These are phyloP conservation scores for Globisporangium acanthophoron DNA, from an alignment of 352 stramenopile genomes.

Conservation along the genomic window DNA sequence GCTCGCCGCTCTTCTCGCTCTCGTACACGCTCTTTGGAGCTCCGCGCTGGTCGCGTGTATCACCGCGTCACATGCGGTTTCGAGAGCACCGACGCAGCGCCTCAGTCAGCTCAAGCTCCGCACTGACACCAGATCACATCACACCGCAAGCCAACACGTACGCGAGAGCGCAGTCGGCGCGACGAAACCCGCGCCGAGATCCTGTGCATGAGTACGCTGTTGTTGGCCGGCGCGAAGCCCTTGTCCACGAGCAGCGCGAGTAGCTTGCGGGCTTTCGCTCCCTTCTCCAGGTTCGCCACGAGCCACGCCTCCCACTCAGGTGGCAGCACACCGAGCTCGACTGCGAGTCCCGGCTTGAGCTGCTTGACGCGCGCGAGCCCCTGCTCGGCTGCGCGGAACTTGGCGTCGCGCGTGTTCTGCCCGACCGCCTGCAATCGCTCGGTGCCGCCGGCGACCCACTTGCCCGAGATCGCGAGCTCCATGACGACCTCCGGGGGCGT, in stretches of 20 bases:
- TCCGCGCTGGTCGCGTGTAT: conserved; percentile 20
- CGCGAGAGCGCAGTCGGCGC: conserved; percentile 34
- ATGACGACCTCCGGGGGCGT: conserved; percentile 34
- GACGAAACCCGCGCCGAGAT: conserved; percentile 55
- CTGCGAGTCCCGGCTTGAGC: conserved; percentile 56
- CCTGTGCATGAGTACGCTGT: conserved; percentile 50
- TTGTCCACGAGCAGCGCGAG: conserved; percentile 52
- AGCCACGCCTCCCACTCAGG: conserved; percentile 51
- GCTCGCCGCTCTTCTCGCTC: conserved; percentile 7
- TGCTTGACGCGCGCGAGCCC: conserved; percentile 48
- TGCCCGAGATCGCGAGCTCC: conserved; percentile 41
- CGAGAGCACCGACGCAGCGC: not conserved
- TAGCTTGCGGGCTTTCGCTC: conserved; percentile 38
- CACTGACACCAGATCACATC: not conserved
- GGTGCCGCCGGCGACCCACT: conserved; percentile 36
- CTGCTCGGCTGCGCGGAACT: conserved; percentile 60
- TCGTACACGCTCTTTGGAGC: conserved; percentile 38
- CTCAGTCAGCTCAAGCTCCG: not conserved
- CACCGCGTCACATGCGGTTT: not conserved
- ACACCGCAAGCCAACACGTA: conserved; percentile 10
- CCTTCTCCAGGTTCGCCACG: conserved; percentile 55
- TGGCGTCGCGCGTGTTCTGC: conserved; percentile 61
- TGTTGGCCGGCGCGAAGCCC: conserved; percentile 50
- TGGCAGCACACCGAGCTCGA: conserved; percentile 43
- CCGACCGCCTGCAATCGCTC: conserved; percentile 37